These are phyloP conservation scores for Suillus alpinus DNA, from an alignment of 768 basidiomycete species.

Conservation along the genomic window DNA sequence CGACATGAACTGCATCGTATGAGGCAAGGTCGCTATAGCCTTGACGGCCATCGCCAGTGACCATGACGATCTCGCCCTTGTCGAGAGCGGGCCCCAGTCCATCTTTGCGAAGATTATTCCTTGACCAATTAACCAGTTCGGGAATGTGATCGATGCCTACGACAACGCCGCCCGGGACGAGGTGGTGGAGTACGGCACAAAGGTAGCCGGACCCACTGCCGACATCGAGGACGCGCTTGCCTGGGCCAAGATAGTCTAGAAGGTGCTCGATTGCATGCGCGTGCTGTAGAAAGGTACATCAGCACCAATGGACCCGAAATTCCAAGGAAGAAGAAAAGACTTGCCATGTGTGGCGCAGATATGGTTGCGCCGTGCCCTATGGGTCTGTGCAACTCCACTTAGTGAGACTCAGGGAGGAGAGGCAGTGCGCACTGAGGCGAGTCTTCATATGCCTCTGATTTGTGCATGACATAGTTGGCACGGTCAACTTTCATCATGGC, in stretches of 20 bases:
- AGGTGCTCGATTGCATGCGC: conserved; percentile 83
- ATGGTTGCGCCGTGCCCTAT: conserved; percentile 91
- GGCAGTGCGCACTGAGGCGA: conserved; percentile 60
- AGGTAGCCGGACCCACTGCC: conserved; percentile 90
- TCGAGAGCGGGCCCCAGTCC: conserved; percentile 57
- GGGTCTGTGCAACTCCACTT: conserved; percentile 36
- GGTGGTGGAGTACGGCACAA: conserved; percentile 74
- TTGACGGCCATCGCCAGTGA: conserved; percentile 77
- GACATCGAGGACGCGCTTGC: conserved; percentile 80
- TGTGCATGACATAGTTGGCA: conserved; percentile 58
- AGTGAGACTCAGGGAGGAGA: conserved; percentile 16
- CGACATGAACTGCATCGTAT: conserved; percentile 89
- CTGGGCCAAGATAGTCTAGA: conserved; percentile 65
- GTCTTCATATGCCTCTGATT: conserved; percentile 66
- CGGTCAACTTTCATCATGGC: conserved; percentile 73
- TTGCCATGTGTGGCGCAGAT: conserved; percentile 94
- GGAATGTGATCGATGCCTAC: conserved; percentile 92
- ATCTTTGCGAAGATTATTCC: conserved; percentile 64
- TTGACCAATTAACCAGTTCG: conserved; percentile 70
- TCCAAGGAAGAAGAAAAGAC: neutral
- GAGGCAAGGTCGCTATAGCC: conserved; percentile 49
- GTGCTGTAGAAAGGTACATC: conserved; percentile 47
- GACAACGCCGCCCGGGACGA: conserved; percentile 64
- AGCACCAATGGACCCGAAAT: neutral
- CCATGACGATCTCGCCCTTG: conserved; percentile 53